Evolutionary conservation across 345 rosid genomes (phyloP).

Genomic region (Eucalyptus virginea): DNA sequence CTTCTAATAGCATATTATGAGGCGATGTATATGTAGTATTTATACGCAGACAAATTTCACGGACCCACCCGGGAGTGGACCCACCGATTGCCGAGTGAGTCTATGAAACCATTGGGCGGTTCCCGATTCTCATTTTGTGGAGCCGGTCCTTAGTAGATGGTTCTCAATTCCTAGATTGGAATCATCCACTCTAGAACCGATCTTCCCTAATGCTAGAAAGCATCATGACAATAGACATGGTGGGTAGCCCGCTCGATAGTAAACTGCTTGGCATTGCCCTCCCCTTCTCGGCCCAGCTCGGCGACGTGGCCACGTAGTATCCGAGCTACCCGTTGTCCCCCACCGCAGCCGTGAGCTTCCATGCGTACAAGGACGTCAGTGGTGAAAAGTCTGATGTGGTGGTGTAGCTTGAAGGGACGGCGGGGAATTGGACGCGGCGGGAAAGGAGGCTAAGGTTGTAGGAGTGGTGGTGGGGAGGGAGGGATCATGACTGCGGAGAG

Average conservation of each 20-base stretch:
- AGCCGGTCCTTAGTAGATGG: accelerated
- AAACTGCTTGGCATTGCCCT: no score
- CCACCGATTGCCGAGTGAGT: neutral
- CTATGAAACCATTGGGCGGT: neutral
- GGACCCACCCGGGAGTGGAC: accelerated
- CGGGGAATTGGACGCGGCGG: neutral
- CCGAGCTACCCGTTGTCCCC: neutral
- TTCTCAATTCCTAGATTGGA: no score
- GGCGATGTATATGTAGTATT: neutral
- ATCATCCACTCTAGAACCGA: no score
- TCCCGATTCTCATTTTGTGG: neutral
- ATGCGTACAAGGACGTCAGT: neutral
- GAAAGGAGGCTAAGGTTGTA: neutral
- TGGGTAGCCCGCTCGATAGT: neutral
- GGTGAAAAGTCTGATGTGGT: neutral
- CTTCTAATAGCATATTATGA: neutral
- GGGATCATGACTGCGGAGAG: neutral
- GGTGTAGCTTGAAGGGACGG: neutral
- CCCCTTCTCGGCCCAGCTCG: neutral
- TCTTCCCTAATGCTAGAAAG: no score
- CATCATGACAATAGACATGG: neutral
- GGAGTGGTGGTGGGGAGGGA: neutral
- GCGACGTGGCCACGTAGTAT: accelerated
- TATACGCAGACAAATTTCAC: no score
- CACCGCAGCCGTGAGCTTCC: neutral